Base-by-base conservation (phyloP, 2,329 filamentous ascomycete species). In the Trichoderma afroharzianum region DNA sequence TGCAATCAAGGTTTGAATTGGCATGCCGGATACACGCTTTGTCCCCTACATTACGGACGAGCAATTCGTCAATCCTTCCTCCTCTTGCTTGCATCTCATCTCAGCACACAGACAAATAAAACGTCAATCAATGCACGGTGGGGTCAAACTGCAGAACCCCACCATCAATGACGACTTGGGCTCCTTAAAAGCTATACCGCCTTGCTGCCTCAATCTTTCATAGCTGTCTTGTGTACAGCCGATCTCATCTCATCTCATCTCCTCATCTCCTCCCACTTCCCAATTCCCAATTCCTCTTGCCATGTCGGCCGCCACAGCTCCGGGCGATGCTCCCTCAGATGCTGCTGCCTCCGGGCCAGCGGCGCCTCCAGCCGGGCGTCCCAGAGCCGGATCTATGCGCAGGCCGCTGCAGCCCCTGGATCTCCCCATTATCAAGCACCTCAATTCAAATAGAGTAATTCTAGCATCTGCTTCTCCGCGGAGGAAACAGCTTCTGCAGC, bases 391-490 rank as follows among this genome's bases (percentile, higher is more conserved):
- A 63, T 82, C 83, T n/a, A 75, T 82, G 64, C 83, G 82, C 68
- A 84, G 84, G 69, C 85, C 85, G 15, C 89, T 90, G 8, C 85
- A 88, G 57, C 92, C 93, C 1, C 88, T 98, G 73, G 88, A 93
- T 73, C 87, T 98, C 21, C 95, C 95, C 18, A 91, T 94, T 70
- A 85, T 99, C 72, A 88, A 88, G 76, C 86, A 91, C 77, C 88
- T 99, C 74, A 90, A 92, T 78, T 88, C 88, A 69, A 93, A 93
- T 81, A 88, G 95, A 74, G 90, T 97, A 6, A 93, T 99, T 75
- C 91, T 99, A 32, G 96, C 96, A 67, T 98, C 95, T 3, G 90
- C 92, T 24, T 98, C 95, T 1, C 96, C 96, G 0, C 88, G 96
- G 58, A 88, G 96, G 68, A 92, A 91, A 81, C 91, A 93, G 74